Evolutionary conservation across 73 alveolate genomes (phyloP).

Genomic region (Paramecium tetraurelia): DNA sequence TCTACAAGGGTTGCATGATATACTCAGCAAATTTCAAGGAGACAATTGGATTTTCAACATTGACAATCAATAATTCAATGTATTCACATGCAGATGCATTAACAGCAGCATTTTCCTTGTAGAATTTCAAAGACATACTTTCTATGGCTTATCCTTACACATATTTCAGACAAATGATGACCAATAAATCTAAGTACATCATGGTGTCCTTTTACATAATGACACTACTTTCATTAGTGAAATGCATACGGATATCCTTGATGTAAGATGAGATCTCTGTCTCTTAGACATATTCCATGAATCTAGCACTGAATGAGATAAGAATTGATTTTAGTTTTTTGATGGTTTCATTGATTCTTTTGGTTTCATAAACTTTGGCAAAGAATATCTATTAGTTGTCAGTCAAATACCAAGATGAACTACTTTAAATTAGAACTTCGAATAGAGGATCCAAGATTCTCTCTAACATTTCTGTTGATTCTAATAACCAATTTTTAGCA

Average conservation of each 20-base stretch:
- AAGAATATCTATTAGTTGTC: slow-evolving; percentile 47
- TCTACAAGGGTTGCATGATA: slow-evolving; percentile 51
- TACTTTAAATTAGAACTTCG: slow-evolving; percentile 51
- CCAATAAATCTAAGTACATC: slow-evolving; percentile 58
- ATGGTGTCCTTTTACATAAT: slow-evolving; percentile 13
- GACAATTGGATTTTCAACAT: slow-evolving; percentile 51
- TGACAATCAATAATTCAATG: slow-evolving; percentile 51
- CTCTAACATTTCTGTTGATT: slow-evolving; percentile 46
- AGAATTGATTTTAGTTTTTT: slow-evolving; percentile 58
- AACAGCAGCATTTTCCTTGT: slow-evolving; percentile 62
- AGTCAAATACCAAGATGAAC: slow-evolving; percentile 57
- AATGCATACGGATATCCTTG: slow-evolving; percentile 56
- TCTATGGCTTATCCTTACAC: slow-evolving; percentile 62
- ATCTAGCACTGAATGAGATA: slow-evolving; percentile 37
- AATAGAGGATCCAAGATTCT: slow-evolving; percentile 63
- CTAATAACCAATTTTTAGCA: slow-evolving; percentile 62
- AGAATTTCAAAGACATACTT: slow-evolving; percentile 57
- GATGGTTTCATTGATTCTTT: slow-evolving; percentile 56
- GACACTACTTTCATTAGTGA: slow-evolving; percentile 37
- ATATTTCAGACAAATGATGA: slow-evolving; percentile 51
- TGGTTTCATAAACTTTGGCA: slow-evolving; percentile 57
- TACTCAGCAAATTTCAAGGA: slow-evolving; percentile 54
- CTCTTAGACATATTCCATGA: slow-evolving; percentile 45
- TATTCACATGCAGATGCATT: slow-evolving; percentile 67
- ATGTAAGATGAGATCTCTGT: slow-evolving; percentile 26